Conservation (phyloP, 371 early-diverging fungal genomes). For the Saksenaea oblongispora region DNA sequence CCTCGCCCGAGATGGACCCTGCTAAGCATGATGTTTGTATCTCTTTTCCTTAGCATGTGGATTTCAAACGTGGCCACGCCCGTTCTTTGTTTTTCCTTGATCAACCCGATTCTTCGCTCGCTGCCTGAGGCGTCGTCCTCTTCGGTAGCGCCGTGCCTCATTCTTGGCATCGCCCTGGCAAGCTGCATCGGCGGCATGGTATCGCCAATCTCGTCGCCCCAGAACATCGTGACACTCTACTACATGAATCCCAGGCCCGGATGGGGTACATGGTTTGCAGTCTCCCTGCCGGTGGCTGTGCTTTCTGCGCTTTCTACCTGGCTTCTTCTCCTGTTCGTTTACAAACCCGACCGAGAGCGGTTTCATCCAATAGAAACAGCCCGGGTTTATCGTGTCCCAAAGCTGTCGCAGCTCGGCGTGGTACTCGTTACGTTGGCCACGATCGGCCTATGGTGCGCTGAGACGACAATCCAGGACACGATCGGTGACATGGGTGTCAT, state of each 20-base stretch:
- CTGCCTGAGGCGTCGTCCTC: conserved; percentile 56
- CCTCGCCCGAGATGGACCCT: conserved; percentile 70
- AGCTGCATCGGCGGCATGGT: conserved; percentile 96
- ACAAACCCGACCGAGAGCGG: conserved; percentile 57
- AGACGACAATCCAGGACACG: conserved; percentile 60
- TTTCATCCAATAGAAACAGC: conserved; percentile 24
- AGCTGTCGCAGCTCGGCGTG: conserved; percentile 56
- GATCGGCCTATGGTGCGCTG: conserved; percentile 89
- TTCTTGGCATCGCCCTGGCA: conserved; percentile 94
- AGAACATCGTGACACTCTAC: conserved; percentile 86
- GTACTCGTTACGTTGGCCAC: conserved; percentile 59
- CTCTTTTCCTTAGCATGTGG: conserved; percentile 77
- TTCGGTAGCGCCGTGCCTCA: conserved; percentile 62
- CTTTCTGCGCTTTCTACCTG: conserved; percentile 75
- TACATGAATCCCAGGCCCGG: conserved; percentile 84
- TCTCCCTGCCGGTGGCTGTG: conserved; percentile 73
- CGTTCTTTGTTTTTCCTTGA: conserved; percentile 74
- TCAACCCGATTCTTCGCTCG: conserved; percentile 71
- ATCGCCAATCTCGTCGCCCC: conserved; percentile 93
- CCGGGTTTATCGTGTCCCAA: conserved; percentile 28
- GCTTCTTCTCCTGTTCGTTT: conserved; percentile 70
- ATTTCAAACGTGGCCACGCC: conserved; percentile 87
- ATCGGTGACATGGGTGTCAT: conserved; percentile 93
- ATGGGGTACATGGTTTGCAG: conserved; percentile 84
- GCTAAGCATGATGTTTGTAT: conserved; percentile 77